Evolutionary conservation across 345 rosid species (phyloP).

Genomic region (Populus tremula): DNA sequence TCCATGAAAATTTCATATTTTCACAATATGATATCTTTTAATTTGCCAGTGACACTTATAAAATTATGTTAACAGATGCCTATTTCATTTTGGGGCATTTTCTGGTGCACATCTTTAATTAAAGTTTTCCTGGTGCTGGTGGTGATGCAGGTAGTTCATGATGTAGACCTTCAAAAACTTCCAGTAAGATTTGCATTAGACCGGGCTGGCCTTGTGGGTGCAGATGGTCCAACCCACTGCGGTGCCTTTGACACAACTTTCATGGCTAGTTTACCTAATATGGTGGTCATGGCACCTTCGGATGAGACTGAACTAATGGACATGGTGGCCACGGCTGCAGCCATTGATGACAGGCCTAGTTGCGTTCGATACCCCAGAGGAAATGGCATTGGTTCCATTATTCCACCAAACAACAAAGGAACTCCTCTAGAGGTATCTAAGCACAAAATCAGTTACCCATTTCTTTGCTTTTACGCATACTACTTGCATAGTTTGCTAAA

Average conservation of each 20-base stretch:
- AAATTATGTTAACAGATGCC: too few relatives aligned
- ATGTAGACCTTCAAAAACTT: constrained; percentile 54
- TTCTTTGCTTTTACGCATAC: not conserved
- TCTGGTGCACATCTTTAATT: too few relatives aligned
- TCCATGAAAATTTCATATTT: too few relatives aligned
- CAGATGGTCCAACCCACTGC: constrained; percentile 58
- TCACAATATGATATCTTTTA: too few relatives aligned
- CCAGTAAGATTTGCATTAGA: constrained; percentile 53
- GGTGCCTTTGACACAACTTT: constrained; percentile 51
- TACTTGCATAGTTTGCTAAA: not conserved
- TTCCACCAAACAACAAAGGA: constrained; percentile 49
- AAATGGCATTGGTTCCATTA: constrained; percentile 39
- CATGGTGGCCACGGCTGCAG: constrained; percentile 57
- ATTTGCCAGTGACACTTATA: too few relatives aligned
- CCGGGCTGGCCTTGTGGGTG: constrained; percentile 51
- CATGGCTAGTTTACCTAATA: constrained; percentile 57
- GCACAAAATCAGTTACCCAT: not conserved
- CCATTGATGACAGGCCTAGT: constrained; percentile 48
- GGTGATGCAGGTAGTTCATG: constrained; percentile 43
- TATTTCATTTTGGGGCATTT: too few relatives aligned
- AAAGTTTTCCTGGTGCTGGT: not conserved
- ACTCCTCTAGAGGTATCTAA: constrained; percentile 38
- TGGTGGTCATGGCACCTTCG: constrained; percentile 64
- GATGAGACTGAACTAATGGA: constrained; percentile 50
- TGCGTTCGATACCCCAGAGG: constrained; percentile 57